These are phyloP conservation scores for Rosa chinensis DNA, from an alignment of 306 rosid species.

Conservation along the genomic window DNA sequence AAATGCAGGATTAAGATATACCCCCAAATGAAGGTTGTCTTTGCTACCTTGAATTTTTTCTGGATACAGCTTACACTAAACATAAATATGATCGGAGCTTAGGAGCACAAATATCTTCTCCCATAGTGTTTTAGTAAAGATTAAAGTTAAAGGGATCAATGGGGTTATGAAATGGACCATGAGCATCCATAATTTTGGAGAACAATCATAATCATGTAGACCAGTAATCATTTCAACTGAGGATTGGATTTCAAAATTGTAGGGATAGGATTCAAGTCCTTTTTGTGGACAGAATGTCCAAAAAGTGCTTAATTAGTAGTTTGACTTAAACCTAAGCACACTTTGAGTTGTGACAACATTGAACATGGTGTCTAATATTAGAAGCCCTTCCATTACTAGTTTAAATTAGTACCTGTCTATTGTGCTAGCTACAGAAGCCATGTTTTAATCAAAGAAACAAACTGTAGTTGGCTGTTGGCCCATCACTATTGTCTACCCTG, in stretches of 20 bases:
- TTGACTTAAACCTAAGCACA: neutral
- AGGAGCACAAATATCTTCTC: constrained; percentile 7
- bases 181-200: constrained; percentile 28
- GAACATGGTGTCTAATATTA: neutral
- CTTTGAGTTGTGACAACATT: neutral
- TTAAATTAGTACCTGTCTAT: neutral
- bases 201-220: constrained; percentile 35
- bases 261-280: constrained; percentile 21
- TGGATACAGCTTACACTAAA: too few relatives aligned
- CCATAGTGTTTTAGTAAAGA: neutral
- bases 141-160: neutral
- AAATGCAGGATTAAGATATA: neutral
- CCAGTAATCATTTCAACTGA: constrained; percentile 78
- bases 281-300: constrained; percentile 8
- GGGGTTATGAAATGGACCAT: constrained; percentile 23
- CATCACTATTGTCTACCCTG: neutral
- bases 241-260: constrained; percentile 36
- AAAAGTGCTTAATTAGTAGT: constrained; percentile 21
- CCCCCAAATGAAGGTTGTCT: neutral
- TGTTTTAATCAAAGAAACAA: neutral
- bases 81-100: neutral
- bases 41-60: too few relatives aligned
- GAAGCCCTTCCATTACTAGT: neutral
- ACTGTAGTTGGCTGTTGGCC: neutral
- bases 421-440: neutral